phyloP scores from a whole-genome alignment of 2,329 filamentous ascomycete genomes.

The Trichoderma oligosporum region DNA sequence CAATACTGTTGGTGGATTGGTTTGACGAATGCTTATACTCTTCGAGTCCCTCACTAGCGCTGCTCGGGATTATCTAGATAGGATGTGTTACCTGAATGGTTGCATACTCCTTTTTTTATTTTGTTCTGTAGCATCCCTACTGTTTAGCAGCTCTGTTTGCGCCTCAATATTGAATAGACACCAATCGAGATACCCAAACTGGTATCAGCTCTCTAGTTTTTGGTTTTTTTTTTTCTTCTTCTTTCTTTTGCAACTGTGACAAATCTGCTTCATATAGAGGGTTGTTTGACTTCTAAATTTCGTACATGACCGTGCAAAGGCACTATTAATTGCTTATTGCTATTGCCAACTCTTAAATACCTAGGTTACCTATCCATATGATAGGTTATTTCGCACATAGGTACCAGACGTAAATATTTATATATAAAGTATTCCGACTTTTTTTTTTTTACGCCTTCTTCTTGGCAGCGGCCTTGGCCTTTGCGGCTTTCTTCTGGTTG shows the following conservation, averaged over 20 bases:
- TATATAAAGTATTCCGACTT: not conserved
- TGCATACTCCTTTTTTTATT: conserved; percentile 2
- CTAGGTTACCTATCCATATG: not conserved
- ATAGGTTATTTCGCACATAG: not conserved
- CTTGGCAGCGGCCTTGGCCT: conserved; percentile 77
- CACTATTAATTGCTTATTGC: conserved; percentile 6
- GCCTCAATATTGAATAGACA: conserved; percentile 33
- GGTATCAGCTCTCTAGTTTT: conserved; percentile 21
- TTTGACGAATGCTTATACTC: conserved; percentile 19
- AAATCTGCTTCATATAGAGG: not conserved
- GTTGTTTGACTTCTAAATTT: not conserved
- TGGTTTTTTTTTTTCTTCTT: not conserved
- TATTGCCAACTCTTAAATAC: not conserved
- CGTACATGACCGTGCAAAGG: not conserved
- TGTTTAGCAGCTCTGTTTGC: conserved; percentile 27
- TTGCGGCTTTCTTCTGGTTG: conserved; percentile 95
- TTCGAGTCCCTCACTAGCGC: conserved; percentile 11
- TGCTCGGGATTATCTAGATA: conserved; percentile 28
- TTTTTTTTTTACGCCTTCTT: conserved; percentile 68
- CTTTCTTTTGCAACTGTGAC: not conserved
- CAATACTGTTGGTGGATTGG: conserved; percentile 18
- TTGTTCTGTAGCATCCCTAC: conserved; percentile 14
- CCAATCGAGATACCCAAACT: conserved; percentile 34
- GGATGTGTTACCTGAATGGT: conserved; percentile 28
- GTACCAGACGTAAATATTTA: no score